Conservation (phyloP, 2,329 filamentous ascomycete genomes). For the Microthyrium microscopicum region DNA sequence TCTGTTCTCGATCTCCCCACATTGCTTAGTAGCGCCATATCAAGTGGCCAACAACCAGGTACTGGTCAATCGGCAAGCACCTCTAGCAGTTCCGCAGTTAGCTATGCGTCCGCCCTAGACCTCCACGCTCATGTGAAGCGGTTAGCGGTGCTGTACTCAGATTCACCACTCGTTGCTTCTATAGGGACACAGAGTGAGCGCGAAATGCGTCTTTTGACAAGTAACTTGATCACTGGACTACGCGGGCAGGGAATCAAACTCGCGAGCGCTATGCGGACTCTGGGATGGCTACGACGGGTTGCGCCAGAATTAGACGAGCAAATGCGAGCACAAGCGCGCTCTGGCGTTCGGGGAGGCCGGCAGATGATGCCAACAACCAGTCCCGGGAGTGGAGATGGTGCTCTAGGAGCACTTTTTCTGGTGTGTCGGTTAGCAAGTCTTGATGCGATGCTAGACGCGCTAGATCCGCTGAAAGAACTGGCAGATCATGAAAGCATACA, state of each 20-base stretch:
- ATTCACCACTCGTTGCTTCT: constrained; percentile 56
- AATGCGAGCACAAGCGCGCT: constrained; percentile 21
- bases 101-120: constrained; percentile 80
- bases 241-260: constrained; percentile 69
- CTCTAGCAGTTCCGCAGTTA: constrained; percentile 34
- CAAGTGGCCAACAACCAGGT: constrained; percentile 18
- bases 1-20: constrained; percentile 84
- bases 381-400: constrained; percentile 33
- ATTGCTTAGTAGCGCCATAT: constrained; percentile 64
- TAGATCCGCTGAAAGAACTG: constrained; percentile 72
- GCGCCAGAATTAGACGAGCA: constrained; percentile 56
- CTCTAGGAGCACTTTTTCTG: constrained; percentile 69
- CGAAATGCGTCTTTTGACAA: constrained; percentile 77
- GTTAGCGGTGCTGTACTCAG: constrained; percentile 65
- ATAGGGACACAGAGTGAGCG: constrained; percentile 65
- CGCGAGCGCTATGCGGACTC: constrained; percentile 74
- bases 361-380: constrained; percentile 8
- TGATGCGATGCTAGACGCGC: constrained; percentile 59
- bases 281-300: constrained; percentile 79
- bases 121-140: constrained; percentile 86
- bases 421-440: constrained; percentile 72
- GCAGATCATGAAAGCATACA: constrained; percentile 65
- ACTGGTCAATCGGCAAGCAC: constrained; percentile 13
- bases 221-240: constrained; percentile 63
- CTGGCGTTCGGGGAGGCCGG: constrained; percentile 13